Percentiles rank a stretch among this genome's conserved stretches.
Evolutionary conservation across 768 basidiomycete species (phyloP).

Genomic region (Baorangia bicolor): DNA sequence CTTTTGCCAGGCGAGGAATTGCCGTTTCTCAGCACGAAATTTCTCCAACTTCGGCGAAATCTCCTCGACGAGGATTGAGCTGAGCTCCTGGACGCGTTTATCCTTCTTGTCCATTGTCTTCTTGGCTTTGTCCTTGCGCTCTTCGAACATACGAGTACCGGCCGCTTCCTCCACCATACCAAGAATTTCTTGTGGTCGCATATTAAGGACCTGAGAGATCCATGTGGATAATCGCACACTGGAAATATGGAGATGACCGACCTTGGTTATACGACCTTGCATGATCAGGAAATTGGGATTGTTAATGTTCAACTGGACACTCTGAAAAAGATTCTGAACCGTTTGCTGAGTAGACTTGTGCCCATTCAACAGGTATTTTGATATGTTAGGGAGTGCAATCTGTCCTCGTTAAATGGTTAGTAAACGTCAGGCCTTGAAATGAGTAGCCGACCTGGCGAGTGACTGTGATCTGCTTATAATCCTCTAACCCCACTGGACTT

Average conservation of each 20-base stretch:
- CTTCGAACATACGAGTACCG: conserved; percentile 99
- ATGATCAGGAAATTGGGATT: conserved; percentile 99
- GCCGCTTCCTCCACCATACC: conserved; percentile 99
- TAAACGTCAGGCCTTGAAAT: not conserved
- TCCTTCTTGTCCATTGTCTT: conserved; percentile 98
- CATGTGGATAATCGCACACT: not conserved
- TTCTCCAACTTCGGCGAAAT: conserved; percentile 94
- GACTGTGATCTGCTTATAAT: conserved; percentile 87
- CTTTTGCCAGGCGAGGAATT: conserved; percentile 90
- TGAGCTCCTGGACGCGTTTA: conserved; percentile 90
- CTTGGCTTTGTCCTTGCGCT: conserved; percentile 93
- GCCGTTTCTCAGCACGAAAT: conserved; percentile 83
- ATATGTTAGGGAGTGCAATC: conserved; percentile 91
- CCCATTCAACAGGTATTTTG: conserved; percentile 95
- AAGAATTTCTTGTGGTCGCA: conserved; percentile 96
- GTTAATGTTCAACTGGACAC: conserved; percentile 98
- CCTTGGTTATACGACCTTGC: conserved; percentile 99
- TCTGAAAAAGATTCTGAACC: conserved; percentile 91
- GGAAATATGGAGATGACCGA: conserved; percentile 27
- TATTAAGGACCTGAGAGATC: conserved; percentile 71
- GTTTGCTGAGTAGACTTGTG: conserved; percentile 86
- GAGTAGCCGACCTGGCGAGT: conserved; percentile 78
- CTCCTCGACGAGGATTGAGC: conserved; percentile 76
- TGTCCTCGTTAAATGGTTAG: conserved; percentile 31
- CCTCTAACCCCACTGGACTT: conserved; percentile 80